Base-by-base conservation (phyloP, 2,329 filamentous ascomycete species). In the Monilinia fructigena region DNA sequence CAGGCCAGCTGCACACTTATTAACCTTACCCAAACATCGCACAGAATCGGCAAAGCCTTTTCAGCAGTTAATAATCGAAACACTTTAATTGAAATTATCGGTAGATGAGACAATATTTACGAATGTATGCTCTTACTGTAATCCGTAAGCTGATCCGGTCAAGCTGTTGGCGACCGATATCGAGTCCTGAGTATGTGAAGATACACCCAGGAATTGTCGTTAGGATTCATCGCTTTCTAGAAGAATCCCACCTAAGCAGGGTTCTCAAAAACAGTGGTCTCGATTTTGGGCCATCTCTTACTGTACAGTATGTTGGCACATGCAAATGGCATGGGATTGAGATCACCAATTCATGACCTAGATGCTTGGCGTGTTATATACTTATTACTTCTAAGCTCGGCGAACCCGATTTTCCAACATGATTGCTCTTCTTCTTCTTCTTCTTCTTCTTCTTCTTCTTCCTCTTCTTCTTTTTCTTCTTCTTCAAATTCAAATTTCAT, bases 201-300 rank as follows among this genome's bases (percentile, higher is more conserved):
- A 31, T 58, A 16, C 18, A 45, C 31, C 31, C 31, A 35, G 31
- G 31, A 35, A 35, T 35, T 7, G 31, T 35, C 31, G 4, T 35
- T 28, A 59, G 26, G 18, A 59, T 59, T 4, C 5, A 35, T 59
- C 26, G 42, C 56, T 28, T 35, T 59, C 56, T 48, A 48, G 42
- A 48, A 48, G 11, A 58, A 10, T 45, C n/a, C n/a, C 18, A 28
- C 23, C 40, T n/a, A 7, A 35, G 31, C 31, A 35, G 31, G 31
- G 5, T 35, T 47, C 12, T 48, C 56, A 20, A 50, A 50, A 28
- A 59, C 42, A 28, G 31, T 18, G 18, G 12, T 28, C 3, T 23
- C 18, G 40, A n/a, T 38, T 60, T 8, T 50, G 47, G 20, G 14
- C 12, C 28, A 4, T 35, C n/a, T 56, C 26, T 47, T 47, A 31